Percentiles rank a stretch among this genome's conserved stretches.
phyloP scores from a whole-genome alignment of 257 asterid genomes.

The Ligustrum vulgare region DNA sequence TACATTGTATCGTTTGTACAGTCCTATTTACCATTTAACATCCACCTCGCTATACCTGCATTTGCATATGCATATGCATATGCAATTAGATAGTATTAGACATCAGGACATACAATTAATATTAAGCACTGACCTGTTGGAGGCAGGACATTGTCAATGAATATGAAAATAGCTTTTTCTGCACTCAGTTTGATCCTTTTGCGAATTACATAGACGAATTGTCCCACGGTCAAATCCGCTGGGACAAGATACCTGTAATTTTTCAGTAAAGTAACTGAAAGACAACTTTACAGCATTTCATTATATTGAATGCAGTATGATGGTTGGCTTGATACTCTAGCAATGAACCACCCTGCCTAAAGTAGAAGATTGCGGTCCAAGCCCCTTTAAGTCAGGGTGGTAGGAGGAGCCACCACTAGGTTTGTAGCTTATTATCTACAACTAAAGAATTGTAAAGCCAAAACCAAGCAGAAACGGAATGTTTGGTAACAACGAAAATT shows the following conservation, averaged over 20 bases:
- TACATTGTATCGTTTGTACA: not conserved
- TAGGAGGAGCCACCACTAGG: not conserved
- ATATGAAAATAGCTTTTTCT: constrained; percentile 47
- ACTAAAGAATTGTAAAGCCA: not conserved
- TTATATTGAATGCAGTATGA: not conserved
- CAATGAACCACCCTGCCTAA: not conserved
- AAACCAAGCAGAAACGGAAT: not conserved
- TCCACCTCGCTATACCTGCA: not conserved
- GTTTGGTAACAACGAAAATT: not conserved
- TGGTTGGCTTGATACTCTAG: not conserved
- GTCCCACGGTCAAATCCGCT: constrained; percentile 49
- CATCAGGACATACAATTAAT: not conserved
- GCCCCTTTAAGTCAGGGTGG: not conserved
- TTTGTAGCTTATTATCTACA: not conserved
- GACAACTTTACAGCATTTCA: not conserved
- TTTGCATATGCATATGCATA: not conserved
- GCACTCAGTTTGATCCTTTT: constrained; percentile 47
- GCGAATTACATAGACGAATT: constrained; percentile 48
- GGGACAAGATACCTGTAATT: constrained; percentile 43
- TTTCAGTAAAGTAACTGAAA: not conserved
- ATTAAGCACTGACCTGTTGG: constrained; percentile 38
- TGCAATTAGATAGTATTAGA: not conserved
- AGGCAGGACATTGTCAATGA: constrained; percentile 41
- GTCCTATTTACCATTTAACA: too few species aligned
- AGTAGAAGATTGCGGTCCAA: not conserved